phyloP scores from a whole-genome alignment of 2,329 filamentous ascomycete species.

The Alternaria solani region DNA sequence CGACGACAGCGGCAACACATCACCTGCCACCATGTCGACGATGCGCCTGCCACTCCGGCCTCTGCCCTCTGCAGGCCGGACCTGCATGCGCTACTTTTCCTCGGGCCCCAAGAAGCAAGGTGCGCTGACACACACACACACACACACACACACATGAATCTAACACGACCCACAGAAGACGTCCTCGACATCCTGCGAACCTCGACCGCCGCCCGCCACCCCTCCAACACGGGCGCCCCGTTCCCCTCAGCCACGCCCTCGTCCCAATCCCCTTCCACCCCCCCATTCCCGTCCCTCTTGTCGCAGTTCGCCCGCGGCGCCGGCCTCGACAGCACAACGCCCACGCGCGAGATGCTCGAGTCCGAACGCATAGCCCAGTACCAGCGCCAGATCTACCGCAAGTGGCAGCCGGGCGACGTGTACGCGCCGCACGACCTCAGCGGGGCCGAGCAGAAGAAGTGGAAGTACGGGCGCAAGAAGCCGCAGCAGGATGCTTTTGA shows the following conservation, averaged over 20 bases:
- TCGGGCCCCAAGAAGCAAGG: slow-evolving; percentile 32
- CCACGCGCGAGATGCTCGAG: slow-evolving; percentile 35
- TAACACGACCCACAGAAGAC: slow-evolving; percentile 22
- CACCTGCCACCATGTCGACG: slow-evolving; percentile 34
- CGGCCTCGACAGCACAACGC: slow-evolving; percentile 30
- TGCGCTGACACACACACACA: slow-evolving; percentile 11
- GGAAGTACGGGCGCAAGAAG: slow-evolving; percentile 64
- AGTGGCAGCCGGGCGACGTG: slow-evolving; percentile 80
- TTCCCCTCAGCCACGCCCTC: too few species aligned
- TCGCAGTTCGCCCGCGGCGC: slow-evolving; percentile 28
- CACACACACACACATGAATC: not conserved
- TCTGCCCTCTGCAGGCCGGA: slow-evolving; percentile 12
- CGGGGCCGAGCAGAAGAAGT: slow-evolving; percentile 80
- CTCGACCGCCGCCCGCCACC: slow-evolving; percentile 17
- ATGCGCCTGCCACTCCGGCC: slow-evolving; percentile 25
- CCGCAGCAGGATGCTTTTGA: slow-evolving; percentile 76
- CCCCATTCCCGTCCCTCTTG: slow-evolving; percentile 2
- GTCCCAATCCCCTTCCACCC: too few species aligned
- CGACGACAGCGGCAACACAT: slow-evolving; percentile 12
- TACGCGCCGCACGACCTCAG: slow-evolving; percentile 91
- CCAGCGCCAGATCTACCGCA: slow-evolving; percentile 70
- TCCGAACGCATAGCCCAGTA: slow-evolving; percentile 57
- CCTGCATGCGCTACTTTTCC: slow-evolving; percentile 37
- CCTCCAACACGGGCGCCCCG: not conserved
- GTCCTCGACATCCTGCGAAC: slow-evolving; percentile 33